Base-by-base conservation (phyloP, 345 rosid genomes). In the Citrus maxima region DNA sequence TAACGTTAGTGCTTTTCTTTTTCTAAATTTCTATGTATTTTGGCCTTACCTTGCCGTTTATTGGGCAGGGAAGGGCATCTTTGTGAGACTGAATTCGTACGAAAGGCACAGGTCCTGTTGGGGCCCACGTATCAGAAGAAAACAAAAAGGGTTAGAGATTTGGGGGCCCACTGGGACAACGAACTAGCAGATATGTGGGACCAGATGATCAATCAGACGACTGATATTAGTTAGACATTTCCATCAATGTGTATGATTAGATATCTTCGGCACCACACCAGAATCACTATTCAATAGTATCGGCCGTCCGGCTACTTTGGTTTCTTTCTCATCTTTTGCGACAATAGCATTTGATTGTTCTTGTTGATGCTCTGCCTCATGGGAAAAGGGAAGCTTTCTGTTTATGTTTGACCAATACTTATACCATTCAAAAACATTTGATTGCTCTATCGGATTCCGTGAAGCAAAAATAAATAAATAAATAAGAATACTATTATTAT, bases 121-220 rank as follows among this genome's bases (percentile, higher is more conserved):
- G 79, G 79, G 16, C 54, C 71, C 72, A 32, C 51, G 25, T 3
- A 9, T 7, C 51, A 18, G 59, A 13, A 32, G 14, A 65, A 4
- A 4, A 30, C 42, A n/a, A 77, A 67, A 63, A 67, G 55, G 22
- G 0, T 3, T 1, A 0, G 25, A 51, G 80, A 72, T 71, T 27
- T 64, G 5, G 70, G 83, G 80, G 73, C 67, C 77, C 80, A 24
- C 55, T 3, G 7, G 63, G 56, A 35, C 19, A 10, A 40, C 8
- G 10, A 42, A 28, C 59, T 4, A 22, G 56, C 56, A 24, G 6
- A 19, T 55, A 28, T 4, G 12, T 5, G 3, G 68, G 68, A 25
- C 19, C 67, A 40, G 30, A 16, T 9, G 66, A 74, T 67, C 58
- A 18, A 54, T 54, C 71, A 0, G 79, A 74, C 81, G 81, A 70